A percentile compares a stretch with the other conserved stretches of the same genome.
Evolutionary conservation across 768 basidiomycete species (phyloP).

Genomic region (Nevesoporus exiguus): DNA sequence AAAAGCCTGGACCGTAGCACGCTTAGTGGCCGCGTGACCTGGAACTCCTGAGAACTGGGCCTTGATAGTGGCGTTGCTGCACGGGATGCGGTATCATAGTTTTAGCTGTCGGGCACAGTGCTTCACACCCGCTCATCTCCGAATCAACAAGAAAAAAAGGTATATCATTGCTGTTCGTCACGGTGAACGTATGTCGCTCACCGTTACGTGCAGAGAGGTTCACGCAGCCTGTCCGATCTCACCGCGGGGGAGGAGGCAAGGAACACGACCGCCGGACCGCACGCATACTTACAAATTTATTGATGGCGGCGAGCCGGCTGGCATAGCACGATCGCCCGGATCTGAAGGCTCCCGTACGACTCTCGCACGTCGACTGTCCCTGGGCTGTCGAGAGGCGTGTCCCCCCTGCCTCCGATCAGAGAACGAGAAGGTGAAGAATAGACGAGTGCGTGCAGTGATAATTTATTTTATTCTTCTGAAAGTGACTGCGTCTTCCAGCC

Average conservation of each 20-base stretch:
- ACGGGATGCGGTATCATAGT: slow-evolving; percentile 3
- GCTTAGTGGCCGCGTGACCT: not conserved
- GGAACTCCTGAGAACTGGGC: not conserved
- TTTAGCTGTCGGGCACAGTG: not conserved
- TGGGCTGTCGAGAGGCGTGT: not conserved
- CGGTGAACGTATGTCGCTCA: slow-evolving; percentile 1
- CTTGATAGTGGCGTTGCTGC: slow-evolving; percentile 14
- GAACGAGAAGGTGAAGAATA: not conserved
- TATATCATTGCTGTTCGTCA: slow-evolving; percentile 2
- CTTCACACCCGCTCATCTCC: not conserved
- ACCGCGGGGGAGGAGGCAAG: not conserved
- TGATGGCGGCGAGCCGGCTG: not conserved
- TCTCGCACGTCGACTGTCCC: not conserved
- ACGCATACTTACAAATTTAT: not conserved
- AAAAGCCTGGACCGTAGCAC: not conserved
- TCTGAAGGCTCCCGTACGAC: not conserved
- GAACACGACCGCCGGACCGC: not conserved
- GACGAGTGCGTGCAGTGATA: slow-evolving; percentile 1
- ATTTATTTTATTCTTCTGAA: not conserved
- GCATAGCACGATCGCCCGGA: slow-evolving; percentile 3
- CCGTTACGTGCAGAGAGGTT: slow-evolving; percentile 7
- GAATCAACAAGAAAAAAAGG: slow-evolving; percentile 9
- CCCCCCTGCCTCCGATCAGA: not conserved
- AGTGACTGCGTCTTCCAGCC: slow-evolving; percentile 1
- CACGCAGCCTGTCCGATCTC: not conserved